These are phyloP conservation scores for Phascolomyces articulosus DNA, from an alignment of 371 early-diverging fungal genomes.

Conservation along the genomic window DNA sequence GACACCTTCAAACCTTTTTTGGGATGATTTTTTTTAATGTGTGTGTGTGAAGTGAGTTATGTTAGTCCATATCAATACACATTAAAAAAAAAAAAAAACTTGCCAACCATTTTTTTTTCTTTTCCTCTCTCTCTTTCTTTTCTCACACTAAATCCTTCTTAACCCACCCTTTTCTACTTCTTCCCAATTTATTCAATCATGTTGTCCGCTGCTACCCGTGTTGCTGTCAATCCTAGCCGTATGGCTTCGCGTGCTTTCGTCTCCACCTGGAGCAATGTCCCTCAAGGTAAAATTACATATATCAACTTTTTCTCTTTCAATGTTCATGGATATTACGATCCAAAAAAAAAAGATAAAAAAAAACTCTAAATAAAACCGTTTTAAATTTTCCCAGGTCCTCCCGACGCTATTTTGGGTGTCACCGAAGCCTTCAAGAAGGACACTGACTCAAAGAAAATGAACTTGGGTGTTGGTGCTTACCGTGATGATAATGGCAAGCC, in stretches of 20 bases:
- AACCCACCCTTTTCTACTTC: no score
- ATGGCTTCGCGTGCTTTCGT: conserved; percentile 58
- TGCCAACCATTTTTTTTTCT: conserved; percentile 4
- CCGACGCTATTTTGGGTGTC: conserved; percentile 96
- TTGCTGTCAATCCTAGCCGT: conserved; percentile 41
- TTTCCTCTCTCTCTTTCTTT: conserved; percentile 18
- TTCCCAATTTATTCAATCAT: conserved; percentile 24
- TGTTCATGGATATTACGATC: no score
- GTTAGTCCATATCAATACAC: no score
- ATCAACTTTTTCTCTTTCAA: background rate
- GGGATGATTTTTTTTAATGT: background rate
- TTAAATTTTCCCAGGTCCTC: conserved; percentile 70
- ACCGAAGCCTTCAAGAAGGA: conserved; percentile 97
- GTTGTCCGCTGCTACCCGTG: conserved; percentile 52
- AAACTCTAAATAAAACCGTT: background rate
- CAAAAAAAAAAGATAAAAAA: background rate
- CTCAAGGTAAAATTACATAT: conserved; percentile 58
- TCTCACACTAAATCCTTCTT: conserved; percentile 13
- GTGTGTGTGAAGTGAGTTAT: background rate
- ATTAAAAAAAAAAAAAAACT: background rate
- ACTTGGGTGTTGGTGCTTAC: conserved; percentile 98
- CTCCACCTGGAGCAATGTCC: conserved; percentile 79
- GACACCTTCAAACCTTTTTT: background rate
- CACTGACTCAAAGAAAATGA: conserved; percentile 90
- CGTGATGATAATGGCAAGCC: conserved; percentile 95